A percentile compares a stretch with the other conserved stretches of the same genome.
phyloP scores from a whole-genome alignment of 2,329 filamentous ascomycete species.

The Trichophyton schoenleinii region DNA sequence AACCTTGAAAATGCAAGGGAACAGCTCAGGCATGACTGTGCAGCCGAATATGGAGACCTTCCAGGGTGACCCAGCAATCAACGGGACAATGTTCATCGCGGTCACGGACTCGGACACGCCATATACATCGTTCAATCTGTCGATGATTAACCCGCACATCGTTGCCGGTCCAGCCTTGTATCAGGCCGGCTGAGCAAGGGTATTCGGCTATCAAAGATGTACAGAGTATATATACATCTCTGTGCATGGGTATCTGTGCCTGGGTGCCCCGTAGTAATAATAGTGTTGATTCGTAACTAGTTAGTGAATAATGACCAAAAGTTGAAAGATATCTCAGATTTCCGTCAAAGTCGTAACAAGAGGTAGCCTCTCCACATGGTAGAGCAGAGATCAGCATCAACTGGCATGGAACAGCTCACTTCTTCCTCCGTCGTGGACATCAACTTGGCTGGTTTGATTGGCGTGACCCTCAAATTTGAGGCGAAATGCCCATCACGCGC shows the following conservation, averaged over 20 bases:
- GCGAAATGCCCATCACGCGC: not conserved
- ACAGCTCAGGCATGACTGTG: conserved; percentile 1
- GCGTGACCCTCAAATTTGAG: not conserved
- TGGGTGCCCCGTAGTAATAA: not conserved
- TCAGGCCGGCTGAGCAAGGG: conserved; percentile 53
- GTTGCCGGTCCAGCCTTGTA: conserved; percentile 59
- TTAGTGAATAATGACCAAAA: not conserved
- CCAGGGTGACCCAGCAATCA: conserved; percentile 54
- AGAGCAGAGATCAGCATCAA: not conserved
- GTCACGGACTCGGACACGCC: conserved; percentile 56
- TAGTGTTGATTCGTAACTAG: not conserved
- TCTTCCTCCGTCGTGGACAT: not conserved
- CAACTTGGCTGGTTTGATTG: not conserved
- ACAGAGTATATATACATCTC: not conserved
- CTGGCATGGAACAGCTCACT: not conserved
- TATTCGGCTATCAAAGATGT: not conserved
- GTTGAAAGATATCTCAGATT: not conserved
- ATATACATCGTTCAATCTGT: conserved; percentile 66
- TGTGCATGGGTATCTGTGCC: not conserved
- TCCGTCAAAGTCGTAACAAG: not conserved
- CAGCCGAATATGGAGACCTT: conserved; percentile 61
- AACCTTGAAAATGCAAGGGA: conserved; percentile 34
- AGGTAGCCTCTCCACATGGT: not conserved
- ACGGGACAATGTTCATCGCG: conserved; percentile 68
- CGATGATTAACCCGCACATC: conserved; percentile 62